Evolutionary conservation across 305 asterid genomes (phyloP).

Genomic region (Galium porrigens): DNA sequence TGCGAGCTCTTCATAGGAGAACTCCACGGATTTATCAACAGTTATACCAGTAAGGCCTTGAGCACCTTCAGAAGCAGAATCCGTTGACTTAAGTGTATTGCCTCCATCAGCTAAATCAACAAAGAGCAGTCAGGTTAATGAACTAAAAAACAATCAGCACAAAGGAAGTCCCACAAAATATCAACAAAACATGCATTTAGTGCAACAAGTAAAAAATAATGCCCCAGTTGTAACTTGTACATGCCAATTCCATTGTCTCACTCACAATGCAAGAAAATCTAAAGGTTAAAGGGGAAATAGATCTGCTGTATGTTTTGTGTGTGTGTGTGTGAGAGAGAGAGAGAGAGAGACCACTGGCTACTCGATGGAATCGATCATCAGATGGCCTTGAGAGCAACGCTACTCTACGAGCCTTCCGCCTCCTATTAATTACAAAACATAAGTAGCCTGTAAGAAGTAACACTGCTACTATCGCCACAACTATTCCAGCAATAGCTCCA

Average conservation of each 20-base stretch:
- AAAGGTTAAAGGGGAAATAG: neutral
- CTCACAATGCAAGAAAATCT: neutral
- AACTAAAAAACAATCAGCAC: neutral
- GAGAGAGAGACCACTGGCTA: conserved; percentile 22
- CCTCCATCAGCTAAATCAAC: conserved; percentile 26
- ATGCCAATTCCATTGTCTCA: neutral
- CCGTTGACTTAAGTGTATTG: conserved; percentile 21
- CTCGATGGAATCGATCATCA: conserved; percentile 35
- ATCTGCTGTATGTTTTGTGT: neutral
- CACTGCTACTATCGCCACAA: conserved; percentile 30
- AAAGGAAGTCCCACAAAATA: neutral
- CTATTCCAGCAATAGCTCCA: conserved; percentile 70
- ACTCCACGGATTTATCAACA: conserved; percentile 84
- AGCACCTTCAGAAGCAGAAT: conserved; percentile 33
- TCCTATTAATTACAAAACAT: conserved; percentile 33
- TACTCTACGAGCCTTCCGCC: conserved; percentile 33
- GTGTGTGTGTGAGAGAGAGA: conserved; percentile 4
- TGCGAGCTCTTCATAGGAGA: conserved; percentile 86
- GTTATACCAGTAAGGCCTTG: conserved; percentile 58
- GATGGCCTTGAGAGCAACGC: conserved; percentile 29
- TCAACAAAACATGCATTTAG: neutral
- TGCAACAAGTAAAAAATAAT: neutral
- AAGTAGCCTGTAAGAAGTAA: conserved; percentile 39
- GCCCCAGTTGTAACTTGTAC: neutral
- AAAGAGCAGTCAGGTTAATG: conserved; percentile 10